Base-by-base conservation (phyloP, 176 grass and related monocot genomes). In the Oryza glumipatula region DNA sequence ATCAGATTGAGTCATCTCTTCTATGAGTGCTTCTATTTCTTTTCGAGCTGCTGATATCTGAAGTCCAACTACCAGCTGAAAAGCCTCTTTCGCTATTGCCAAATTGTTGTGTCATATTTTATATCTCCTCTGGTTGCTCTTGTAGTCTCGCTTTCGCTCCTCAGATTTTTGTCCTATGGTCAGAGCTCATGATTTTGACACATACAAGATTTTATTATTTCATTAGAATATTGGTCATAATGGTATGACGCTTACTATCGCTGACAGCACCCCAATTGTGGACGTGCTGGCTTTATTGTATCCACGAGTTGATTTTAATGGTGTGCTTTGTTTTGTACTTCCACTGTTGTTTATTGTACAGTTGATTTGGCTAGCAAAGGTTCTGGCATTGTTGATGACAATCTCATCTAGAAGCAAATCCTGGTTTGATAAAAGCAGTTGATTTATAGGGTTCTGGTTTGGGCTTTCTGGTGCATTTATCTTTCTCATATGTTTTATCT, bases 91-190 rank as follows among this genome's bases (percentile, higher is more conserved):
- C 16, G 6, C 56, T 43, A 68, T 49, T 82, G 66, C 48, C 73
- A 83, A 80, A 80, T 84, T 83, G 41, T 65, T 72, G 39, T 67
- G 39, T 67, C 79, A 86, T 90, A 26, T 70, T 80, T 89, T 86
- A 76, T 79, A 74, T 86, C 65, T 70, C 75, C 83, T 81, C 35
- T 84, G 80, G 48, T 60, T 90, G 13, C 83, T 82, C 77, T 77
- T 86, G 32, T 4, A 51, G 58, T 61, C 21, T 78, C 14, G 5
- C 46, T 83, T 88, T 77, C 16, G 7, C 11, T 36, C 72, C 83
- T 83, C 28, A 67, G 36, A 80, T 70, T 68, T 60, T 49, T 81
- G 54, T 56, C 65, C 47, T 45, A 22, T 63, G 83, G 54, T 72
- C 75, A 80, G 52, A 65, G 26, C 71, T 71, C 80, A 16, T 0